Conservation (phyloP, 345 rosid genomes). For the Corymbia maculata region DNA sequence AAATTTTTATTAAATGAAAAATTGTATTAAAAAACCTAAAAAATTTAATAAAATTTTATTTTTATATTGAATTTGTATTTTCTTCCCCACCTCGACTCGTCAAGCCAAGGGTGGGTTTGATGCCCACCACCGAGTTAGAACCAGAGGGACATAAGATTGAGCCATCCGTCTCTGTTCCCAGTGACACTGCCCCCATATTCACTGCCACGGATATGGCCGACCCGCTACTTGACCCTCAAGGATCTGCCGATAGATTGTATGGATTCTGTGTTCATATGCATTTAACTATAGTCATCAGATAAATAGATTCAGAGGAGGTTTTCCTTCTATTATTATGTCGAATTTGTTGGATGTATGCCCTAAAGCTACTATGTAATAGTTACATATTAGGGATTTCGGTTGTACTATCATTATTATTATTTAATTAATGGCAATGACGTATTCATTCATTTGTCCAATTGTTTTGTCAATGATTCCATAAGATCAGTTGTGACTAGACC, state of each 20-base stretch:
- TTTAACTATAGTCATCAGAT: background rate
- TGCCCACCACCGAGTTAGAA: conserved; percentile 49
- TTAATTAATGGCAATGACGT: too few species aligned
- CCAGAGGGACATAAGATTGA: conserved; percentile 55
- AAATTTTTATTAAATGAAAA: too few species aligned
- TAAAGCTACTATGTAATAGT: too few species aligned
- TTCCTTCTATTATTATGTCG: background rate
- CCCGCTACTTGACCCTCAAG: conserved; percentile 71
- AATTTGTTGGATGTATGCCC: too few species aligned
- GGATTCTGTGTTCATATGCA: conserved; percentile 53
- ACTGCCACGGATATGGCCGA: conserved; percentile 69
- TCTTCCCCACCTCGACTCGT: conserved; percentile 65
- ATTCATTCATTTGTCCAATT: too few species aligned
- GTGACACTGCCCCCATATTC: conserved; percentile 44
- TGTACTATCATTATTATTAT: too few species aligned
- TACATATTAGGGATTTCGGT: too few species aligned
- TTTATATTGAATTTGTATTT: too few species aligned
- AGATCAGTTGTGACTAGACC: too few species aligned
- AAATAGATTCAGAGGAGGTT: background rate
- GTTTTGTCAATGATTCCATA: too few species aligned
- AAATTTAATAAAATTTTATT: too few species aligned
- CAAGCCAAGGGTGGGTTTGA: conserved; percentile 68
- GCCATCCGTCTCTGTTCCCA: conserved; percentile 72
- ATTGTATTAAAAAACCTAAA: too few species aligned
- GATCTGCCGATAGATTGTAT: conserved; percentile 41